Evolutionary conservation across 805 yeast species (phyloP).

Genomic region (Spathaspora boniae): DNA sequence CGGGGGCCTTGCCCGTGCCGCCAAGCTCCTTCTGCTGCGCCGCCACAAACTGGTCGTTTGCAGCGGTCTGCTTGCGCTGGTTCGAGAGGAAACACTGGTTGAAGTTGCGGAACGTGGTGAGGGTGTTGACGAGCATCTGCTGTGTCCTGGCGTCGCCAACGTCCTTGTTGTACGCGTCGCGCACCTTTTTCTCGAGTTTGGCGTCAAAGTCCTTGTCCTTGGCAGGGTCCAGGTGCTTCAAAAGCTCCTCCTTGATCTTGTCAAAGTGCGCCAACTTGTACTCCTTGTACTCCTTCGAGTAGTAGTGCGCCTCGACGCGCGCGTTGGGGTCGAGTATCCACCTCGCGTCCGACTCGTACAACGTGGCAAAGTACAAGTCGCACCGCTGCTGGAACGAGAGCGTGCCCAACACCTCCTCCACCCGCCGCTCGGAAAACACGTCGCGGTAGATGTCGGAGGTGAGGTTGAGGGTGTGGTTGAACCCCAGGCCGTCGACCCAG

Average conservation of each 20-base stretch:
- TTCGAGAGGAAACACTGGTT: slow-evolving; percentile 38
- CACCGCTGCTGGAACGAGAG: slow-evolving; percentile 28
- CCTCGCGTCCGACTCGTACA: slow-evolving; percentile 33
- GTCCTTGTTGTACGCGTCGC: slow-evolving; percentile 17
- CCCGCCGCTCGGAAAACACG: slow-evolving; percentile 18
- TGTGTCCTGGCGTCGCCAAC: slow-evolving; percentile 18
- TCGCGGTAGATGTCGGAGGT: slow-evolving; percentile 18
- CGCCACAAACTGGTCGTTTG: no score
- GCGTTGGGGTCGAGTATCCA: slow-evolving; percentile 39
- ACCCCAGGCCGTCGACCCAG: no score
- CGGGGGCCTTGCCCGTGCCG: no score
- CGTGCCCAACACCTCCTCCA: slow-evolving; percentile 17
- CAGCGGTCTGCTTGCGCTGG: no score
- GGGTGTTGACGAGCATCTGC: slow-evolving; percentile 35
- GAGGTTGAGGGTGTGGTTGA: no score
- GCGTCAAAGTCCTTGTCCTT: slow-evolving; percentile 2
- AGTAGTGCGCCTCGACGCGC: slow-evolving; percentile 16
- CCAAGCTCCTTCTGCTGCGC: no score
- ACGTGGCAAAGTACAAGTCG: slow-evolving; percentile 37
- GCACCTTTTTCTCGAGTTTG: background rate
- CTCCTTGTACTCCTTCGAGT: slow-evolving; percentile 22
- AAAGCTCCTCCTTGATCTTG: slow-evolving; percentile 14
- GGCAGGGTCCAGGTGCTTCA: background rate
- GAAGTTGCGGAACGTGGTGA: slow-evolving; percentile 43
- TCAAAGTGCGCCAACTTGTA: slow-evolving; percentile 17